phyloP scores from a whole-genome alignment of 176 grass and related monocot genomes.

The Cocos nucifera region DNA sequence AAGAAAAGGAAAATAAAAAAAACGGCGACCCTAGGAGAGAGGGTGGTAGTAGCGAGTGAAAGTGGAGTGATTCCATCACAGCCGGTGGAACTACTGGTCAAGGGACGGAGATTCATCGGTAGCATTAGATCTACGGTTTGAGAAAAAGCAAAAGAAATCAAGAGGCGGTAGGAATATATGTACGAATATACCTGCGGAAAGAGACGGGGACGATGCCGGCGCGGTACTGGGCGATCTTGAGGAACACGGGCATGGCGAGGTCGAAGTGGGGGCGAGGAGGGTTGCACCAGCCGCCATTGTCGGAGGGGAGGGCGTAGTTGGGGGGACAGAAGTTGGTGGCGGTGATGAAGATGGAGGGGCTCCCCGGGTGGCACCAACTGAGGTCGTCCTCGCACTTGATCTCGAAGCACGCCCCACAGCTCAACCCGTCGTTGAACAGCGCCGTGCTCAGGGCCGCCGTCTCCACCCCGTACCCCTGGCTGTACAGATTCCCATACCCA shows the following conservation, averaged over 20 bases:
- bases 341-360: constrained; percentile 25
- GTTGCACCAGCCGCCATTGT: constrained; percentile 36
- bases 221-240: constrained; percentile 32
- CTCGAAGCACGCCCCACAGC: constrained; percentile 35
- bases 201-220: constrained; percentile 34
- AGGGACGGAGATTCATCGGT: too few relatives aligned
- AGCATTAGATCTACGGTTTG: too few relatives aligned
- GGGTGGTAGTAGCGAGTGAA: too few relatives aligned
- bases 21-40: too few relatives aligned
- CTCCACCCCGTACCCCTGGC: constrained; percentile 33
- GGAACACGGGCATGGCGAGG: constrained; percentile 41
- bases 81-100: too few relatives aligned
- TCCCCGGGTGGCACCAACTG: constrained; percentile 19
- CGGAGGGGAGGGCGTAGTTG: constrained; percentile 30
- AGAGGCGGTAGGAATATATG: not conserved
- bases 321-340: constrained; percentile 38
- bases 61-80: too few relatives aligned
- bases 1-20: too few relatives aligned
- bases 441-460: constrained; percentile 39
- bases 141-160: too few relatives aligned
- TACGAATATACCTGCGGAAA: constrained; percentile 21
- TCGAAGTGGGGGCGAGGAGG: constrained; percentile 27
- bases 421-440: constrained; percentile 27
- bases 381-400: constrained; percentile 22
- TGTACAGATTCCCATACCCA: constrained; percentile 40